A percentile compares a stretch with the other conserved stretches of the same genome.
Evolutionary conservation across 768 basidiomycete genomes (phyloP).

Genomic region (Pholiota microspora): DNA sequence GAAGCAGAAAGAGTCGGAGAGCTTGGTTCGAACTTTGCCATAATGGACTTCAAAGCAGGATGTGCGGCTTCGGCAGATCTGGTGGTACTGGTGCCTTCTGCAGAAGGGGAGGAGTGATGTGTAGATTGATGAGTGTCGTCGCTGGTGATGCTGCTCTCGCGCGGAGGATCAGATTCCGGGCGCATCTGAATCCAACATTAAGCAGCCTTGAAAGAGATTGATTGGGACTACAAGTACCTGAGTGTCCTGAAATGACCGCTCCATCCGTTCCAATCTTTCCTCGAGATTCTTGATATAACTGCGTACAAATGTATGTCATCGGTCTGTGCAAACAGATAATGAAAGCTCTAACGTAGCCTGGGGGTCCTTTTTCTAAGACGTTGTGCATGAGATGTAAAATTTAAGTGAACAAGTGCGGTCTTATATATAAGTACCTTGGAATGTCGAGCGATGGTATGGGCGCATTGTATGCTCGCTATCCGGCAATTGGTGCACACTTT

Average conservation of each 20-base stretch:
- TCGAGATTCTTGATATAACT: constrained; percentile 30
- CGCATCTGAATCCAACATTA: not conserved
- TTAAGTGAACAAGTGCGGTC: not conserved
- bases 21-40: constrained; percentile 6
- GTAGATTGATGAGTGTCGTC: constrained; percentile 1
- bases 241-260: constrained; percentile 18
- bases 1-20: not conserved
- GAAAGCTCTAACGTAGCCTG: constrained; percentile 14
- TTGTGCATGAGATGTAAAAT: not conserved
- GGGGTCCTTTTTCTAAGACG: constrained; percentile 30
- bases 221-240: not conserved
- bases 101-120: not conserved
- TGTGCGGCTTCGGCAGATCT: not conserved
- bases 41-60: constrained; percentile 12
- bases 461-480: constrained; percentile 45
- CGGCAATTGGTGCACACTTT: constrained; percentile 59
- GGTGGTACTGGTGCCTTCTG: not conserved
- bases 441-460: constrained; percentile 45
- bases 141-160: not conserved
- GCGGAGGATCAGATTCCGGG: not conserved
- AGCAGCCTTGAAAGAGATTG: not conserved
- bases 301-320: not conserved
- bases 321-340: constrained; percentile 19
- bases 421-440: constrained; percentile 40
- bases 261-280: constrained; percentile 27